phyloP scores from a whole-genome alignment of 148 eudicot genomes.

The Vaccinium darrowii region DNA sequence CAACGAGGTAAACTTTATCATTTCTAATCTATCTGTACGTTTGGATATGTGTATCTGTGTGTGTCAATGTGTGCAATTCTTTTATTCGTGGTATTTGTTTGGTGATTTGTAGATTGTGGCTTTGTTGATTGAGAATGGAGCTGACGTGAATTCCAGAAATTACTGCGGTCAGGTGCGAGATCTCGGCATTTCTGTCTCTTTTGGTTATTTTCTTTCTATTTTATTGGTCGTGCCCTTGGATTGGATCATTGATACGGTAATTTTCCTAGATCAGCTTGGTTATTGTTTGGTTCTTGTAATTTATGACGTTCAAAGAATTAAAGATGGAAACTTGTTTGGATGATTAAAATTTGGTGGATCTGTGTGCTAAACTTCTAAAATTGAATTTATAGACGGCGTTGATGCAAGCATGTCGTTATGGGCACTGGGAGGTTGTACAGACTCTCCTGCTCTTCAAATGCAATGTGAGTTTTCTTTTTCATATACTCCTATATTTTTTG shows the following conservation, averaged over 20 bases:
- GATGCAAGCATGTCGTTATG: constrained; percentile 99
- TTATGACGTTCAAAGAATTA: not conserved
- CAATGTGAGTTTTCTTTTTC: constrained; percentile 61
- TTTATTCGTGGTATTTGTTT: not conserved
- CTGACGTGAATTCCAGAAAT: constrained; percentile 97
- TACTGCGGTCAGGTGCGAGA: constrained; percentile 91
- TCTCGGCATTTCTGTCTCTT: constrained; percentile 4
- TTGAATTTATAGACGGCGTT: constrained; percentile 66
- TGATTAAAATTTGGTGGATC: constrained; percentile 17
- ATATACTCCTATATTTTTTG: not conserved
- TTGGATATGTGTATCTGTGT: constrained; percentile 14
- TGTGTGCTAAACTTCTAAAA: not conserved
- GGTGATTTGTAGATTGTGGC: constrained; percentile 69
- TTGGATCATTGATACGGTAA: not conserved
- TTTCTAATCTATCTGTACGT: not conserved
- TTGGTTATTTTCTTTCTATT: constrained; percentile 9
- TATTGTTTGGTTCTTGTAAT: constrained; percentile 5
- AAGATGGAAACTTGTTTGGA: not conserved
- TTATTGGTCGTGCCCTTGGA: not conserved
- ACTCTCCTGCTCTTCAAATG: constrained; percentile 86
- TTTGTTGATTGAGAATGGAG: constrained; percentile 90
- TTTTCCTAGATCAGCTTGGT: not conserved
- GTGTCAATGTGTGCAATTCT: not conserved
- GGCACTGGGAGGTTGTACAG: constrained; percentile 99
- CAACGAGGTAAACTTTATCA: constrained; percentile 49